These are phyloP conservation scores for Musa beccarii DNA, from an alignment of 176 grass and related monocot genomes.

Conservation along the genomic window DNA sequence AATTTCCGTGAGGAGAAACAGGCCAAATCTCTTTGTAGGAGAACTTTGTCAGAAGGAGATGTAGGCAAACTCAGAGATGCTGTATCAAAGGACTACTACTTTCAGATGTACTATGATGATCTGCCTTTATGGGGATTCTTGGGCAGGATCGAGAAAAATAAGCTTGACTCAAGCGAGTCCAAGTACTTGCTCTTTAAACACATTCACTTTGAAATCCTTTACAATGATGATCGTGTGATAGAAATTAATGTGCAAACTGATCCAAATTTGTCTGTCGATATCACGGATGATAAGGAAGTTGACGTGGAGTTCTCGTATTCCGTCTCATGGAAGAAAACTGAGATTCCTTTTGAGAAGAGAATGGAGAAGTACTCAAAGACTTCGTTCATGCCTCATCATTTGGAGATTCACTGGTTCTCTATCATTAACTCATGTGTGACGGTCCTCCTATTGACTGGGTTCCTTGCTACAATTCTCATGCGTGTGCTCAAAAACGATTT, in stretches of 20 bases:
- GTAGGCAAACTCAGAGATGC: conserved; percentile 62
- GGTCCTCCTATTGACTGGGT: conserved; percentile 71
- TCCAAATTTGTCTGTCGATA: conserved; percentile 59
- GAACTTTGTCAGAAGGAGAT: conserved; percentile 44
- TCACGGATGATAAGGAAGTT: conserved; percentile 69
- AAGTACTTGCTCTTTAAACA: conserved; percentile 72
- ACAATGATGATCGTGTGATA: conserved; percentile 67
- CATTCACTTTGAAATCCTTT: conserved; percentile 84
- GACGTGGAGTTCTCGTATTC: conserved; percentile 84
- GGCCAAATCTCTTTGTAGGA: conserved; percentile 60
- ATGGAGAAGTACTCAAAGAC: conserved; percentile 92
- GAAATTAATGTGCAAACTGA: conserved; percentile 73
- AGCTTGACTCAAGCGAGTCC: conserved; percentile 19
- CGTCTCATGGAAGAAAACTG: conserved; percentile 71
- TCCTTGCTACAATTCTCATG: conserved; percentile 86
- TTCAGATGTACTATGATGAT: conserved; percentile 98
- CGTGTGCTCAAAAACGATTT: conserved; percentile 91
- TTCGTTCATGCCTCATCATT: conserved; percentile 84
- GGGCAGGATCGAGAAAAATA: conserved; percentile 67
- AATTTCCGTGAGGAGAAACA: conserved; percentile 63
- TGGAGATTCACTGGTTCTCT: conserved; percentile 98
- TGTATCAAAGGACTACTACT: conserved; percentile 86
- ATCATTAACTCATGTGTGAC: conserved; percentile 96
- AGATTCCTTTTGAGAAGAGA: conserved; percentile 63
- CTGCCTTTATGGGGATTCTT: conserved; percentile 90